Base-by-base conservation (phyloP, 805 yeast genomes). In the Candida lessepsii region DNA sequence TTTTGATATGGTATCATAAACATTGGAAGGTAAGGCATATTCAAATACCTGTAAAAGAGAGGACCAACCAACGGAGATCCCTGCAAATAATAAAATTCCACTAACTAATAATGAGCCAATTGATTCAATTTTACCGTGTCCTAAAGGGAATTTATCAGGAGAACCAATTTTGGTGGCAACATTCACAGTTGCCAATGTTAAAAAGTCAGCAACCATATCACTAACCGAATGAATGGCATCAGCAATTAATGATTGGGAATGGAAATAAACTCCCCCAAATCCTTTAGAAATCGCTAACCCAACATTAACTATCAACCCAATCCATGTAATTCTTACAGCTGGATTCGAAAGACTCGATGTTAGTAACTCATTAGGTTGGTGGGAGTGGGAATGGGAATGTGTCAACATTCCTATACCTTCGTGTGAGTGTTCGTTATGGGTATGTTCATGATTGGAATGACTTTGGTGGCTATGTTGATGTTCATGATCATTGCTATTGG, bases 161-260 rank as follows among this genome's bases (percentile, higher is more conserved):
- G 75, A 65, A 9, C 73, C 74, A 10, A 63, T 51, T 49, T 78
- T 78, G 9, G 72, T 61, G 4, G 95, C 81, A 36, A 84, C 79
- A 23, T 86, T 81, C 14, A 93, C 96, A 1, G 98, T 91, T 4
- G 89, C 82, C 41, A 93, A 69, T 0, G 99, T 93, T 48, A 93
- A 66, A 33, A 91, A 76, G 60, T 93, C 99, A 7, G 96, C 86
- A 11, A 93, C 76, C 66, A 91, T 70, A 62, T 93, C 99, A 34
- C 95, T 82, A 15, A 87, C 73, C 0, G 98, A 91, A 64, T 93
- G 99, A 20, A 89, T 82, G 1, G 97, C 90, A 62, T 93, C 99
- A 1, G 99, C 99, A 36, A 90, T 59, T 41, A 93, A 74, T 2
- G 97, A 90, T 59, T 90, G 96, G 0, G 99, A 93, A 60, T 93